Evolutionary conservation across 2,329 filamentous ascomycete genomes (phyloP).

Genomic region (Calonectria hawksworthii): DNA sequence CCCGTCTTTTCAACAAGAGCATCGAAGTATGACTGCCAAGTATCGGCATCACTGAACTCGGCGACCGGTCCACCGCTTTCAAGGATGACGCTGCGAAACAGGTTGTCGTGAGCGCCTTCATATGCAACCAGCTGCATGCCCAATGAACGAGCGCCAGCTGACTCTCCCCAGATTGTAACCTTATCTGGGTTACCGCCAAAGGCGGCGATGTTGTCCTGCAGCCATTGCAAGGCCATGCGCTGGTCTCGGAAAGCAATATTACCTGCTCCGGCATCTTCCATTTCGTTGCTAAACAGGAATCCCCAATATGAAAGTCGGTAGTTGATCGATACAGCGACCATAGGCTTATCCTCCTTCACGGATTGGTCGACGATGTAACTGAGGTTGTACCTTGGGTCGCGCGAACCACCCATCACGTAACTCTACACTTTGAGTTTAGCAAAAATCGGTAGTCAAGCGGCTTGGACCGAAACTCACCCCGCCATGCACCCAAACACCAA

Average conservation of each 20-base stretch:
- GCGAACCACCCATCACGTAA: slow-evolving; percentile 42
- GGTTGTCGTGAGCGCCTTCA: slow-evolving; percentile 64
- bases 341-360: slow-evolving; percentile 60
- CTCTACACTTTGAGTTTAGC: slow-evolving; percentile 36
- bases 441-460: not conserved
- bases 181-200: slow-evolving; percentile 63
- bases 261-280: slow-evolving; percentile 57
- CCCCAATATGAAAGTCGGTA: slow-evolving; percentile 67
- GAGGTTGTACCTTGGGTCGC: slow-evolving; percentile 68
- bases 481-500: slow-evolving; percentile 72
- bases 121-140: slow-evolving; percentile 66
- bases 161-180: slow-evolving; percentile 68
- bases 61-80: slow-evolving; percentile 60
- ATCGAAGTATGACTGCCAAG: slow-evolving; percentile 50
- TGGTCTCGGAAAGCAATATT: slow-evolving; percentile 68
- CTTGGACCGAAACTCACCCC: slow-evolving; percentile 39
- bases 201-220: slow-evolving; percentile 63
- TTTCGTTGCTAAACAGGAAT: slow-evolving; percentile 62
- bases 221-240: slow-evolving; percentile 62
- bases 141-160: slow-evolving; percentile 65
- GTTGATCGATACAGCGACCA: slow-evolving; percentile 65
- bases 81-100: slow-evolving; percentile 67
- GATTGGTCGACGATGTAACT: slow-evolving; percentile 69
- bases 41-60: slow-evolving; percentile 31
- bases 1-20: slow-evolving; percentile 43